These are phyloP conservation scores for Sporobolomyces pararoseus DNA, from an alignment of 768 basidiomycete species.

Conservation along the genomic window DNA sequence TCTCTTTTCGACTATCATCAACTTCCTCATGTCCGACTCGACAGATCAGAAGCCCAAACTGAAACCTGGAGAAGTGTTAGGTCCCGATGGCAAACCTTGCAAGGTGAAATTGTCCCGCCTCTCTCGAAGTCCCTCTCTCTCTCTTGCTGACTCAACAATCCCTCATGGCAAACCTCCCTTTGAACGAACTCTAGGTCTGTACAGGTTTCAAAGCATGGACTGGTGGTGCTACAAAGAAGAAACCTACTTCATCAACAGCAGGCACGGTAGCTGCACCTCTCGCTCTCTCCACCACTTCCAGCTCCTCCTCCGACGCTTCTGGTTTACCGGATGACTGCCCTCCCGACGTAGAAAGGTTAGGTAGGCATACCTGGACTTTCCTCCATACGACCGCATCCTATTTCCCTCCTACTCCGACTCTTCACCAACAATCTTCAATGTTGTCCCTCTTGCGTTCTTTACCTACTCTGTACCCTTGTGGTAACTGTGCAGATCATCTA, in stretches of 20 bases:
- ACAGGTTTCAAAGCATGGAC: conserved; percentile 70
- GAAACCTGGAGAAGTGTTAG: conserved; percentile 60
- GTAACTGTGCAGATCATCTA: conserved; percentile 77
- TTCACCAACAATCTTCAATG: conserved; percentile 77
- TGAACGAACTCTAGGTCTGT: conserved; percentile 32
- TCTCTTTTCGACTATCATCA: no score
- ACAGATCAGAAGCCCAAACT: neutral
- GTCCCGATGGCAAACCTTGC: conserved; percentile 91
- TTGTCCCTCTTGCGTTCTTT: conserved; percentile 65
- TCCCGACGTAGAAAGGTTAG: conserved; percentile 82
- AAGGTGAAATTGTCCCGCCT: conserved; percentile 61
- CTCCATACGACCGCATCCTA: conserved; percentile 92
- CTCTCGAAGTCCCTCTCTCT: neutral
- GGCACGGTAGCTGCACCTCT: conserved; percentile 38
- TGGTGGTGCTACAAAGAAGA: conserved; percentile 51
- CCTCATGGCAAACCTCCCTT: no score
- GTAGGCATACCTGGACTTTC: conserved; percentile 93
- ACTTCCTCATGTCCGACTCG: conserved; percentile 2
- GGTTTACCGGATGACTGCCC: conserved; percentile 62
- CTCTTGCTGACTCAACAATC: neutral
- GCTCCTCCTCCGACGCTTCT: conserved; percentile 33
- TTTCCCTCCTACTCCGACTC: conserved; percentile 77
- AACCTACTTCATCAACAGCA: conserved; percentile 21
- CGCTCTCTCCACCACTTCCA: neutral
- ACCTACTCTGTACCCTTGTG: conserved; percentile 82